Evolutionary conservation across 495 filamentous ascomycete genomes (phyloP).

Genomic region (Paragyromitra xinjiangensis): DNA sequence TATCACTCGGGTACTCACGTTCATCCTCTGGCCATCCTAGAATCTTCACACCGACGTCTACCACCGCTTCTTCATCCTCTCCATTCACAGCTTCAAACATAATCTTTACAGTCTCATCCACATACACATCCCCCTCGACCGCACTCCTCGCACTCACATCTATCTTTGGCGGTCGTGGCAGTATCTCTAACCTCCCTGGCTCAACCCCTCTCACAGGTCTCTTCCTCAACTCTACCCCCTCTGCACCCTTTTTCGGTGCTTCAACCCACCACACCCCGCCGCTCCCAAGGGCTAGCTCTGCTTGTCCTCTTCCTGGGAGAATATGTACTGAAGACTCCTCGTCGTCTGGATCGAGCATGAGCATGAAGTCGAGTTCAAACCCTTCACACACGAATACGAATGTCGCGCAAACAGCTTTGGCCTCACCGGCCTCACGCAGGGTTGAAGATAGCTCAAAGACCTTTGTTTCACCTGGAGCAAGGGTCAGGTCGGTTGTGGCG

Average conservation of each 20-base stretch:
- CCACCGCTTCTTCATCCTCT: slow-evolving; percentile 80
- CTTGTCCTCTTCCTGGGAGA: slow-evolving; percentile 58
- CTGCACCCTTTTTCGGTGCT: slow-evolving; percentile 20
- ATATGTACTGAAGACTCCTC: slow-evolving; percentile 57
- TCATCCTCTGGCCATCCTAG: slow-evolving; percentile 63
- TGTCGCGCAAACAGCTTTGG: slow-evolving; percentile 70
- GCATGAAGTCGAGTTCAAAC: slow-evolving; percentile 74
- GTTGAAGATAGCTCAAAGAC: slow-evolving; percentile 76
- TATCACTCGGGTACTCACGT: slow-evolving; percentile 44
- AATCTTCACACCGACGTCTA: slow-evolving; percentile 72
- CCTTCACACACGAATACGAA: slow-evolving; percentile 69
- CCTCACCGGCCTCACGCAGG: slow-evolving; percentile 82
- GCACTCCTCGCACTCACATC: slow-evolving; percentile 71
- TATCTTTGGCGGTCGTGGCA: slow-evolving; percentile 93
- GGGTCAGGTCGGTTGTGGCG: slow-evolving; percentile 71
- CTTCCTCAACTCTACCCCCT: slow-evolving; percentile 50
- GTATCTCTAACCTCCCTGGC: slow-evolving; percentile 69
- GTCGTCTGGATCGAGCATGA: slow-evolving; percentile 63
- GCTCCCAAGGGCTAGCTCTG: slow-evolving; percentile 52
- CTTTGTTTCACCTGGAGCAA: slow-evolving; percentile 73
- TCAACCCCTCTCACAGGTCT: slow-evolving; percentile 64
- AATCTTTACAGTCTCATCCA: slow-evolving; percentile 76
- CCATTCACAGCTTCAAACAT: slow-evolving; percentile 77
- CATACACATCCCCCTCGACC: slow-evolving; percentile 74
- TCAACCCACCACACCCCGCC: slow-evolving; percentile 51